Base-by-base conservation (phyloP, 192 early-diverging fungal genomes). In the Podila horticola region DNA sequence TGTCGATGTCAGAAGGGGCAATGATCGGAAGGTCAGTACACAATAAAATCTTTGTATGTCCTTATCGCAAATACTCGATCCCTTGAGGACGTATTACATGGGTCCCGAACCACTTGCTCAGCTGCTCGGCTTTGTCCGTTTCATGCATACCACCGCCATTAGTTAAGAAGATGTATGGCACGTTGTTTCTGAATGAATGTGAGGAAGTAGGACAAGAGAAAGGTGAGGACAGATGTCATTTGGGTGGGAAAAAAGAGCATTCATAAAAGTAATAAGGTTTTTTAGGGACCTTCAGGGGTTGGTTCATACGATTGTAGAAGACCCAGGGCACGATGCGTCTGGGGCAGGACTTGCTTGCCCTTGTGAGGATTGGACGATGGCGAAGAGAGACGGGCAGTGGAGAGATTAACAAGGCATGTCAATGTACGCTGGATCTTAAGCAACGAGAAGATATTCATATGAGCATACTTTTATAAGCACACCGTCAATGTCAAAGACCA, bases 91-190 rank as follows among this genome's bases (percentile, higher is more conserved):
- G 15, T 12, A 45, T 74, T 84, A 86, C 89, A 30, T 83, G 57
- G 17, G 91, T 63, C 29, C 83, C 90, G 19, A 95, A 67, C 48
- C 82, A 82, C 58, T 79, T 30, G 34, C 84, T 88, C 22, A 98
- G 86, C 63, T 94, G 89, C 2, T 74, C 70, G 0, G 95, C 94
- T 72, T 95, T 97, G 58, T 75, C 72, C 1, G 84, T 82, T 79
- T 97, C 96, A 0, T 86, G 87, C 24, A 94, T 84, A 17, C 96
- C 96, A 36, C 96, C 95, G 28, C 96, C 95, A 67, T 98, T 98
- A 10, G 96, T 97, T 64, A 98, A 72, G n/a, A 96, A 85, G 24
- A 95, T 88, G 83, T 90, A 95, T 12, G 93, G 93, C 24, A 95
- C 87, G 19, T 86, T 86, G 71, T 88, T 90, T 67, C 64, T 64